Conservation (phyloP, 2,329 filamentous ascomycete species). For the Pseudogymnoascus sp. region DNA sequence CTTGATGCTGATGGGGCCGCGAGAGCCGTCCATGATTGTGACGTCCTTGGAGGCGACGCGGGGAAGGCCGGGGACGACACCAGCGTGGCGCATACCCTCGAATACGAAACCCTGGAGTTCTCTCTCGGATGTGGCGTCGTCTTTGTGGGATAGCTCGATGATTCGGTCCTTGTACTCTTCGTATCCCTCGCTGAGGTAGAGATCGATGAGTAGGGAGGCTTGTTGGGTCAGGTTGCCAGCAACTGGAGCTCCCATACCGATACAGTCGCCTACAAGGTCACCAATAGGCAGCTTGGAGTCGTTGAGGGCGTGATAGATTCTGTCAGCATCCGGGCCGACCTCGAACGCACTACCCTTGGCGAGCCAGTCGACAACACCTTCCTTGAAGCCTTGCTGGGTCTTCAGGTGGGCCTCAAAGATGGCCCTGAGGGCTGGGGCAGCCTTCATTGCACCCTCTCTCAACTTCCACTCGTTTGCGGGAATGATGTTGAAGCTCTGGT, state of each 20-base stretch:
- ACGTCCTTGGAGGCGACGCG: slow-evolving; percentile 40
- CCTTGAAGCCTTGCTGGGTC: slow-evolving; percentile 37
- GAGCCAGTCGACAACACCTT: slow-evolving; percentile 39
- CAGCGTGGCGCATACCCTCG: slow-evolving; percentile 48
- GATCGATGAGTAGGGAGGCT: slow-evolving; percentile 44
- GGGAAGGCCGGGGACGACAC: slow-evolving; percentile 45
- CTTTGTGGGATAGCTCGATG: slow-evolving; percentile 40
- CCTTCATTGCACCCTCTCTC: slow-evolving; percentile 37
- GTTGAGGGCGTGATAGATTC: slow-evolving; percentile 43
- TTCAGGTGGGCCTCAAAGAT: slow-evolving; percentile 40
- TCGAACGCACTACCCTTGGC: slow-evolving; percentile 42
- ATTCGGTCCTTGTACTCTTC: slow-evolving; percentile 45
- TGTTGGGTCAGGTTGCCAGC: slow-evolving; percentile 47
- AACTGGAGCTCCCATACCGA: slow-evolving; percentile 43
- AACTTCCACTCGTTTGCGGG: slow-evolving; percentile 42
- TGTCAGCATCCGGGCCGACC: slow-evolving; percentile 42
- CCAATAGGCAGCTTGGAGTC: slow-evolving; percentile 38
- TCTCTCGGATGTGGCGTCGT: slow-evolving; percentile 34
- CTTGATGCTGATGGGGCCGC: slow-evolving; percentile 40
- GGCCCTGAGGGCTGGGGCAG: slow-evolving; percentile 31
- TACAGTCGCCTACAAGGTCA: slow-evolving; percentile 42
- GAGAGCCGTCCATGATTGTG: slow-evolving; percentile 37
- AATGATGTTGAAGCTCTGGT: slow-evolving; percentile 47
- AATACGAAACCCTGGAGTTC: slow-evolving; percentile 47
- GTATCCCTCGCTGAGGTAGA: slow-evolving; percentile 43